Evolutionary conservation across 371 early-diverging fungal genomes (phyloP), one percentile per base, ranked within the genome.

Genomic region (Lichtheimia ramosa): DNA sequence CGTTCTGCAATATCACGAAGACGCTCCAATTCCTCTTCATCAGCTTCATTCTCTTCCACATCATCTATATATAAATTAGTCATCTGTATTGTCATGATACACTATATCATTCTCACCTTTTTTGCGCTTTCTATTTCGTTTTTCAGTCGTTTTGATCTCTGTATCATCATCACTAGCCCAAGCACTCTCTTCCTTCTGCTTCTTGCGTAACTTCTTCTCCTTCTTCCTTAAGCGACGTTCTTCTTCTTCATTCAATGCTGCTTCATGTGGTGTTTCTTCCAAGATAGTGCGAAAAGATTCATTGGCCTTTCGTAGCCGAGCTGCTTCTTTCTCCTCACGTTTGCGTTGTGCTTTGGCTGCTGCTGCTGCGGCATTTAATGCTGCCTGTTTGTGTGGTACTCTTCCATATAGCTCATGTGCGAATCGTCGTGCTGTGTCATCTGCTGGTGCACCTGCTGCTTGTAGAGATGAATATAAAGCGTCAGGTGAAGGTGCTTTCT

Each of bases 1-100:
- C 96, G 86, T 66, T 97, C 98, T 61, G 81, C 74, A 46, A 86
- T 56, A 68, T 91, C 90, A 24, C 77, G 63, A 40, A 87, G 83
- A 8, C 86, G 78, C 49, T 87, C 90, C 15, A 60, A 59, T 34
- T 87, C 78, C 51, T 79, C 87, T 25, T 71, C 73, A 48, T 77
- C 70, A 21, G 64, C 57, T 50, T 84, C 65, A 4, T 53, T 59
- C 8, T 70, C 79, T 50, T 82, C 83, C 3, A 65, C 61, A 54
- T 68, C 78, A 21, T 51, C 41, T 43, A 42, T 43, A 7, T 18
- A 52, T 24, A n/a, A 41, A 8, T 34, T 34, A 34, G 5, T 10
- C 10, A 34, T 34, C 5, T n/a, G n/a, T n/a, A n/a, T n/a, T n/a
- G n/a, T 34, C 34, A 8, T 8, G 34, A 34, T 8, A 34, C 0